Evolutionary conservation across 805 yeast species (phyloP).

Genomic region (Metschnikowia santaceciliae): DNA sequence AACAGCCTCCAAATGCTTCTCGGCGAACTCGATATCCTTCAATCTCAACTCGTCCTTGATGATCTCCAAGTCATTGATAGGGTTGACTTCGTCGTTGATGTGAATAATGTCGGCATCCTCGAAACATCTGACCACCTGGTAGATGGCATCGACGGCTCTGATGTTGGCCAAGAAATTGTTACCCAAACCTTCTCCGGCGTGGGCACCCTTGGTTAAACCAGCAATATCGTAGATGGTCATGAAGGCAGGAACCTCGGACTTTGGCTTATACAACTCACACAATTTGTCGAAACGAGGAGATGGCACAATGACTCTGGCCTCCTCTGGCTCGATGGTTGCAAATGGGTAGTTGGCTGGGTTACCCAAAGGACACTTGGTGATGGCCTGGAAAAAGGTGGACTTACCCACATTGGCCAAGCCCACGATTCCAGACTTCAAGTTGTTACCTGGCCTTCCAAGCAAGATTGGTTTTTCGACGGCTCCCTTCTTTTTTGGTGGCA

Average conservation of each 20-base stretch:
- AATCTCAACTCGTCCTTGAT: conserved; percentile 87
- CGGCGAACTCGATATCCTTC: conserved; percentile 93
- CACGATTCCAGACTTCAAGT: conserved; percentile 41
- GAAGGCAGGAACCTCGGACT: conserved; percentile 31
- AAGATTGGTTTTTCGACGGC: conserved; percentile 65
- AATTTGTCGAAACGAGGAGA: conserved; percentile 23
- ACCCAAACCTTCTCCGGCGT: conserved; percentile 69
- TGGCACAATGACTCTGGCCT: conserved; percentile 32
- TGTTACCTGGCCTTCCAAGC: conserved; percentile 44
- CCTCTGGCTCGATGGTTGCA: conserved; percentile 74
- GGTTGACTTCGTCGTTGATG: conserved; percentile 83
- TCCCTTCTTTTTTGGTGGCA: conserved; percentile 75
- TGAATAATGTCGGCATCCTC: conserved; percentile 98
- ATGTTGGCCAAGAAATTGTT: conserved; percentile 67
- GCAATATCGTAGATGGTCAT: conserved; percentile 28
- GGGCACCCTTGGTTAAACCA: conserved; percentile 55
- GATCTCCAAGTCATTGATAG: conserved; percentile 90
- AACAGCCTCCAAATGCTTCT: conserved; percentile 71
- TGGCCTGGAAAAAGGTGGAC: conserved; percentile 22
- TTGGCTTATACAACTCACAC: conserved; percentile 43
- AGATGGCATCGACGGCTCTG: conserved; percentile 67
- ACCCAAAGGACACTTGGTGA: conserved; percentile 21
- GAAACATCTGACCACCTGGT: conserved; percentile 60
- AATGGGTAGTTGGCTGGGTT: conserved; percentile 54
- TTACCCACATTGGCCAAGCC: conserved; percentile 28